Percentiles rank a stretch among this genome's conserved stretches.
Conservation (phyloP, 352 stramenopile genomes). For the Globisporangium parvum region DNA sequence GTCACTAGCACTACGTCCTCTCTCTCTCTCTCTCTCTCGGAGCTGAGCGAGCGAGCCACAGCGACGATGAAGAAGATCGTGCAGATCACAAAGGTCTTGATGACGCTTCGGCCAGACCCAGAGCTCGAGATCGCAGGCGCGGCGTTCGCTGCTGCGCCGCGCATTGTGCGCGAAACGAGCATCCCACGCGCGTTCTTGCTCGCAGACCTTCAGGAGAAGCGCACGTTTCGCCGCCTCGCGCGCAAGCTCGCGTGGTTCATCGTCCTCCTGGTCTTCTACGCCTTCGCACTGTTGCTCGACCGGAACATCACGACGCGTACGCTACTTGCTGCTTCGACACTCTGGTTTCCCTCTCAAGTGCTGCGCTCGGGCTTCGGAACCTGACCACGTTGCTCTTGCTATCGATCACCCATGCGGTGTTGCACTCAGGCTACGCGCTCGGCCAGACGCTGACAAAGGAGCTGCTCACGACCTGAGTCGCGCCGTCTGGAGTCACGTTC, state of each 20-base stretch:
- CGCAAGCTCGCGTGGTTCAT: conserved; percentile 57
- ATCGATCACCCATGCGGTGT: too few relatives aligned
- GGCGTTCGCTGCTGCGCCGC: neutral
- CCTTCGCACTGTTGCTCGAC: conserved; percentile 43
- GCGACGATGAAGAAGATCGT: conserved; percentile 11
- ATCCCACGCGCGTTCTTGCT: conserved; percentile 51
- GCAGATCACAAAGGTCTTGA: conserved; percentile 8
- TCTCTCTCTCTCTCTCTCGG: too few relatives aligned
- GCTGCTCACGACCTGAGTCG: conserved; percentile 31
- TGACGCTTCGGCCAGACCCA: neutral
- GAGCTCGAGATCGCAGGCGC: neutral
- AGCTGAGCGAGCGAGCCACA: neutral
- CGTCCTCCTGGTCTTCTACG: conserved; percentile 50
- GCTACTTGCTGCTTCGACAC: conserved; percentile 1
- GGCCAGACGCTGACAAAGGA: conserved; percentile 46
- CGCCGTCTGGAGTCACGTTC: conserved; percentile 34
- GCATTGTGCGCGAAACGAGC: conserved; percentile 6
- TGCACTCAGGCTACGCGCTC: neutral
- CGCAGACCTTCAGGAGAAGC: conserved; percentile 57
- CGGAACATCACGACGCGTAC: conserved; percentile 62
- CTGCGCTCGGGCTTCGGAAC: neutral
- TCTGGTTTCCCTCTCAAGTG: neutral
- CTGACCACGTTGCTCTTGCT: neutral
- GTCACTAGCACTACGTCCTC: too few relatives aligned
- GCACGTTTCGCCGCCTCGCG: conserved; percentile 51